Base-by-base conservation (phyloP, 345 rosid genomes). In the Garcia nutans region DNA sequence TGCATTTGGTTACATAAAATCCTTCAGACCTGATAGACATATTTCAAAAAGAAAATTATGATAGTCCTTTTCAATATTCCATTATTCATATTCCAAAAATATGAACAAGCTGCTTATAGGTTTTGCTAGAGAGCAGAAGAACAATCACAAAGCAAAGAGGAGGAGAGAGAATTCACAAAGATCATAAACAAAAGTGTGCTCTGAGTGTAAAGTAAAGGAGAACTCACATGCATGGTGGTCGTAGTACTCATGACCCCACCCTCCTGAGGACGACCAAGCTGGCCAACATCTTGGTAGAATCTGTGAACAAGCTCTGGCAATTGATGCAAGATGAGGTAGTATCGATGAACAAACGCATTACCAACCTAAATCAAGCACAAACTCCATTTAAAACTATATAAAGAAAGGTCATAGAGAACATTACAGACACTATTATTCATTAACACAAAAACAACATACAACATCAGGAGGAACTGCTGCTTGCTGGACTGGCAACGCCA, bases 301-400 rank as follows among this genome's bases (percentile, higher is more conserved):
- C 90, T 86, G 77, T 93, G 95, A 72, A 93, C 99, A 73, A 84
- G 91, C 81, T 87, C 89, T 1, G 99, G 98, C 0, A 98, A 93
- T 64, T 96, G 95, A 77, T 90, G 95, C 85, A 92, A 72, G 62
- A 96, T 92, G 65, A 79, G 90, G 89, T 93, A 96, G 81, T 96
- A 96, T 69, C 92, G 99, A 75, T 89, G 97, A 70, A 92, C 99
- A 83, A 96, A 96, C 2, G 98, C 97, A 84, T 91, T 91, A 26
- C 95, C 96, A 59, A 96, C 97, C 99, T 96, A 79, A 9, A 64
- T 22, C 33, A 65, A 82, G 5, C 65, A 78, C 12, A 3, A 41
- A 57, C 12, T 28, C 31, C 75, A 57, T 23, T 55, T 68, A 31
- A 17, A 68, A 71, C 22, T 33, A 13, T 5, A 50, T 22, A 10